Evolutionary conservation across 345 rosid genomes (phyloP).

Genomic region (Ricinus communis): DNA sequence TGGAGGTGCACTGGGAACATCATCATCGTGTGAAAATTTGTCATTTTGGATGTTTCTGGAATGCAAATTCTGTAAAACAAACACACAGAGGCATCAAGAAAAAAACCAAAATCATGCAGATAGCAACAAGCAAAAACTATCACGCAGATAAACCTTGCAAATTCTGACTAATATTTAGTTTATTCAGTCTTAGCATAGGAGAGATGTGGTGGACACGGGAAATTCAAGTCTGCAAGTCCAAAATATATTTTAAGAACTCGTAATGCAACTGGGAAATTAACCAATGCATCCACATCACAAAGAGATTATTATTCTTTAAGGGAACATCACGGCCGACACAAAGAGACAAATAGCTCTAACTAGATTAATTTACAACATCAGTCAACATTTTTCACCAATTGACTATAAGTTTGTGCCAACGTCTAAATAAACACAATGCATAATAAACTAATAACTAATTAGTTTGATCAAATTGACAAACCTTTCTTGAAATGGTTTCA

Average conservation of each 20-base stretch:
- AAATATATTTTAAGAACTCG: neutral
- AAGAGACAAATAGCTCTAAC: too few species aligned
- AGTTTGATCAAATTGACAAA: slow-evolving; percentile 20
- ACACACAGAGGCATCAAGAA: neutral
- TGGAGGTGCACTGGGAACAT: slow-evolving; percentile 91
- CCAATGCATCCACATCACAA: neutral
- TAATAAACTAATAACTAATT: neutral
- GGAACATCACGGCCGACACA: too few species aligned
- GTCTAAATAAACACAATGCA: neutral
- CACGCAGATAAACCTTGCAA: too few species aligned
- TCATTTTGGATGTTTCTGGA: slow-evolving; percentile 36
- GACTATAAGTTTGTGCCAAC: too few species aligned
- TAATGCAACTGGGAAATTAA: neutral
- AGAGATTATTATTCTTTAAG: too few species aligned
- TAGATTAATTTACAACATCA: neutral
- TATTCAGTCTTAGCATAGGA: too few species aligned
- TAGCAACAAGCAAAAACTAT: neutral
- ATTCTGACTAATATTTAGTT: too few species aligned
- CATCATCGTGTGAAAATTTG: slow-evolving; percentile 47
- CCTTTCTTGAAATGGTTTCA: slow-evolving; percentile 44
- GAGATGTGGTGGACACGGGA: too few species aligned
- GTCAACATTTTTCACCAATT: neutral
- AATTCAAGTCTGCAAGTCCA: neutral
- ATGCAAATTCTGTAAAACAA: slow-evolving; percentile 48
- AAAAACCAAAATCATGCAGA: neutral